Conservation (phyloP, 2,329 filamentous ascomycete species). For the Fusarium goolgardi region DNA sequence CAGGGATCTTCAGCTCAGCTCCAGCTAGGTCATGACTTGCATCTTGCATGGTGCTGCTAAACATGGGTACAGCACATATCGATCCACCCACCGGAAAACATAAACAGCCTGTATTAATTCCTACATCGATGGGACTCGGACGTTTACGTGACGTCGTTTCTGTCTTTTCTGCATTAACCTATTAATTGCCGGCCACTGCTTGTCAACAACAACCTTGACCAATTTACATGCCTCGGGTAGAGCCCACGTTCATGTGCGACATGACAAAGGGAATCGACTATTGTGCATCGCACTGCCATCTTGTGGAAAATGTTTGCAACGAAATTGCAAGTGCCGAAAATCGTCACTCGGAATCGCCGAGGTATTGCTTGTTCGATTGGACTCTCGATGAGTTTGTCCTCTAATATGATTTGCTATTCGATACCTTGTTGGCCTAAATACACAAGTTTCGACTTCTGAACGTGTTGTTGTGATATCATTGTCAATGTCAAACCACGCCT, state of each 20-base stretch:
- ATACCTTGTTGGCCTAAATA: neutral
- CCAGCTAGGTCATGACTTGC: constrained; percentile 30
- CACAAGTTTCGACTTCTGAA: neutral
- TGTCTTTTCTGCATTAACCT: constrained; percentile 1
- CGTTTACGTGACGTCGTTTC: constrained; percentile 21
- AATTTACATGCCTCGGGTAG: constrained; percentile 10
- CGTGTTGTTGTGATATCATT: neutral
- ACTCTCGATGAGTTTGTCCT: neutral
- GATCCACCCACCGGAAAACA: constrained; percentile 10
- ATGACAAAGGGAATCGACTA: neutral
- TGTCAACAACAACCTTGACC: neutral
- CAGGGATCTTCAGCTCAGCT: constrained; percentile 31
- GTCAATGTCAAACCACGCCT: neutral
- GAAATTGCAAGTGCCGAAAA: neutral
- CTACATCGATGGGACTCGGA: constrained; percentile 9
- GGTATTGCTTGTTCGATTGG: neutral
- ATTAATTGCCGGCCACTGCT: neutral
- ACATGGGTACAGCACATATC: constrained; percentile 27
- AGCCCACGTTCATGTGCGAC: constrained; percentile 19
- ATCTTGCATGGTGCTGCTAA: constrained; percentile 41
- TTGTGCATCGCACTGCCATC: neutral
- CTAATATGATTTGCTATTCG: neutral
- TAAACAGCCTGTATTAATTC: neutral
- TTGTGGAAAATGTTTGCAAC: neutral
- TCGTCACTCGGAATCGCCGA: neutral